Evolutionary conservation across 1,284 basidiomycete species (phyloP).

Genomic region (Cutaneotrichosporon sp.): DNA sequence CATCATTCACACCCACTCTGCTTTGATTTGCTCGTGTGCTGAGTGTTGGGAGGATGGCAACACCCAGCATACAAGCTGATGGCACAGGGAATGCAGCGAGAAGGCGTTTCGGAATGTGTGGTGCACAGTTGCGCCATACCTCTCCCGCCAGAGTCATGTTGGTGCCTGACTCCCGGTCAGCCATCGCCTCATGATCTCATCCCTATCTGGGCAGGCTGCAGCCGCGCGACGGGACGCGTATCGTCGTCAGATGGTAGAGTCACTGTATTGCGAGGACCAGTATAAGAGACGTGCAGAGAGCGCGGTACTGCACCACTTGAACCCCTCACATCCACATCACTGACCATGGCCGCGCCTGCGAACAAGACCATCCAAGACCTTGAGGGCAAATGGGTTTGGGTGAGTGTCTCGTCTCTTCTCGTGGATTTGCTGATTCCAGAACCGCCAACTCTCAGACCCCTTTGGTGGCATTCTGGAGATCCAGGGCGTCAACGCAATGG

Average conservation of each 20-base stretch:
- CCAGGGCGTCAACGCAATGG: conserved; percentile 15
- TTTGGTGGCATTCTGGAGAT: conserved; percentile 13
- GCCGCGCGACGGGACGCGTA: neutral
- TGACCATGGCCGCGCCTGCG: conserved; percentile 12
- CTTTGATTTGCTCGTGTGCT: too few species aligned
- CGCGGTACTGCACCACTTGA: too few species aligned
- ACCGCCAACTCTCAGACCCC: conserved; percentile 17
- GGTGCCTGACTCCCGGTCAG: neutral
- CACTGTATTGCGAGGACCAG: neutral
- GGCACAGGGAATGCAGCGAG: neutral
- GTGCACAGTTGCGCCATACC: conserved; percentile 1
- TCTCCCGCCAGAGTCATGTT: neutral
- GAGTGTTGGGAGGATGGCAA: neutral
- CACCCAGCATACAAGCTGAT: neutral
- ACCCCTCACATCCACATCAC: neutral
- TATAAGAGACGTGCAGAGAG: neutral
- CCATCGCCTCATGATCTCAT: neutral
- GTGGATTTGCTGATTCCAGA: conserved; percentile 8
- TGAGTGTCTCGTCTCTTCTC: neutral
- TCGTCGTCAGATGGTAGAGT: neutral
- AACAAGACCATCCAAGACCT: conserved; percentile 15
- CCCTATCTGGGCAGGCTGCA: neutral
- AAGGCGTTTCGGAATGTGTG: neutral
- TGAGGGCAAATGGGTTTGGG: conserved; percentile 11
- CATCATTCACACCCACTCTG: neutral